phyloP scores from a whole-genome alignment of 176 grass and related monocot species.

The Microstegium vimineum region DNA sequence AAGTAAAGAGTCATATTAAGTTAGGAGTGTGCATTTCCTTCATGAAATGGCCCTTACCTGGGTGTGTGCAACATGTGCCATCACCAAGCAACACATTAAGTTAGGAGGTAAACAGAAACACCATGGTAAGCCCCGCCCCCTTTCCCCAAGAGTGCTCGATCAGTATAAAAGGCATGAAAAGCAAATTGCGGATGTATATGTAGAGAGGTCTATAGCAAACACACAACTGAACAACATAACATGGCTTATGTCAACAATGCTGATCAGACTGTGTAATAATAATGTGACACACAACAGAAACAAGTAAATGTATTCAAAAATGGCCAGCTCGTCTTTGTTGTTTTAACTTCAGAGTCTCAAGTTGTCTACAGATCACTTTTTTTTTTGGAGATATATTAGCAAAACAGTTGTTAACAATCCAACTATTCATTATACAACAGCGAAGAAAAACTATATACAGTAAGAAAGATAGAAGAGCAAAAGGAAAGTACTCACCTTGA shows the following conservation, averaged over 20 bases:
- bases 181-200: background rate
- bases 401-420: background rate
- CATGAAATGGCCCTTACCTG: background rate
- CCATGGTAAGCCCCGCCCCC: background rate
- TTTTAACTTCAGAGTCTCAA: conserved; percentile 2
- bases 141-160: background rate
- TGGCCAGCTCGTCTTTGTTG: background rate
- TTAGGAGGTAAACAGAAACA: background rate
- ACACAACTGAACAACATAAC: background rate
- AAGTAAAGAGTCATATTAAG: background rate
- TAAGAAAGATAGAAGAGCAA: background rate
- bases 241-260: background rate
- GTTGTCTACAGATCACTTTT: background rate
- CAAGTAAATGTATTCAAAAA: background rate
- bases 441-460: background rate
- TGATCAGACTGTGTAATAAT: conserved; percentile 15
- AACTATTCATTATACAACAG: conserved; percentile 1
- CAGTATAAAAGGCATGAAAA: conserved; percentile 5
- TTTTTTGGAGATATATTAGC: background rate
- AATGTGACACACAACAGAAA: background rate
- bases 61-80: background rate
- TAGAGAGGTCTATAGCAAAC: background rate
- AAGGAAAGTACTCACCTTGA: conserved; percentile 54
- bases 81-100: background rate
- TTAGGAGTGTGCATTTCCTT: background rate